phyloP scores from a whole-genome alignment of 208 protist genomes.

The Naegleria lovaniensis region DNA sequence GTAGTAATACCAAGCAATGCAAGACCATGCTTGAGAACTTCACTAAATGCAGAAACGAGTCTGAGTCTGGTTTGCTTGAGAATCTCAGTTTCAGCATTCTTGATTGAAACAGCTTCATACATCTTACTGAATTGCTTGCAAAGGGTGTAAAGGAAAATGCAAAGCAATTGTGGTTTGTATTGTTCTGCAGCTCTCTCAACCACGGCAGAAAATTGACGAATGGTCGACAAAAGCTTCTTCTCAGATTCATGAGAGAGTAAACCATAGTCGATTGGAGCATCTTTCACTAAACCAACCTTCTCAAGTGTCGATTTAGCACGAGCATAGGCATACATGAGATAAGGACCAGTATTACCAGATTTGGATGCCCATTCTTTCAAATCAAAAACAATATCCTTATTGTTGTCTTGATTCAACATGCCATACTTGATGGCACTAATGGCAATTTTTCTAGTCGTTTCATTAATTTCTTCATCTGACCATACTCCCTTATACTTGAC shows the following conservation, averaged over 20 bases:
- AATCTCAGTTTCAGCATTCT: neutral
- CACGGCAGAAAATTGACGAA: neutral
- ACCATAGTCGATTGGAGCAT: neutral
- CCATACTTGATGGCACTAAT: constrained; percentile 3
- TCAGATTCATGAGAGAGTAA: neutral
- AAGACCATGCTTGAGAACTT: neutral
- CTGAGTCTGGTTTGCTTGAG: neutral
- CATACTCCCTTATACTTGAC: neutral
- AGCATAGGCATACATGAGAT: constrained; percentile 93
- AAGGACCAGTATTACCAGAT: constrained; percentile 91
- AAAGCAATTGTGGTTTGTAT: constrained; percentile 9
- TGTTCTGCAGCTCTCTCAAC: neutral
- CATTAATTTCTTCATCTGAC: neutral
- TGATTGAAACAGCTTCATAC: constrained; percentile 10
- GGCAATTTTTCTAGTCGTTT: neutral
- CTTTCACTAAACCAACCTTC: neutral
- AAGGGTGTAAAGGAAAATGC: neutral
- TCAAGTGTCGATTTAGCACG: constrained; percentile 85
- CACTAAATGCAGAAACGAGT: neutral
- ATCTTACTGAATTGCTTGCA: neutral
- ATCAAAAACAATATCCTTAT: constrained; percentile 84
- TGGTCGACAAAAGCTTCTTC: neutral
- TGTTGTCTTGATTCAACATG: neutral
- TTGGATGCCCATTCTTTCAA: constrained; percentile 91
- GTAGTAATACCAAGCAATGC: neutral